phyloP scores from a whole-genome alignment of 768 basidiomycete genomes.

The Hygrocybe coccinea region DNA sequence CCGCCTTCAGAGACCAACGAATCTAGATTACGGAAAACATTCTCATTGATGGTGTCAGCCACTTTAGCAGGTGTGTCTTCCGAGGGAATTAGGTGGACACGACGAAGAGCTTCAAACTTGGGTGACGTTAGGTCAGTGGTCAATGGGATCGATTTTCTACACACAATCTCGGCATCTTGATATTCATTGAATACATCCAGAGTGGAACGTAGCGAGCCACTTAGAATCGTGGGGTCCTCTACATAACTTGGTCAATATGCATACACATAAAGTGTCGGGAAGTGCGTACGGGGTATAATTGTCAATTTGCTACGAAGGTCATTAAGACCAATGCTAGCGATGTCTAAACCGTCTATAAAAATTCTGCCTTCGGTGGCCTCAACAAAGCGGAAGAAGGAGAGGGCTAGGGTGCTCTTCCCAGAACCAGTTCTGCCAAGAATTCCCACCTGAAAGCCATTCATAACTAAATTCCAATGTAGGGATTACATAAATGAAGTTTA shows the following conservation, averaged over 20 bases:
- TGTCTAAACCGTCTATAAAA: slow-evolving; percentile 72
- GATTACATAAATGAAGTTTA: slow-evolving; percentile 21
- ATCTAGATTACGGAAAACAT: slow-evolving; percentile 74
- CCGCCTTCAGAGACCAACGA: slow-evolving; percentile 76
- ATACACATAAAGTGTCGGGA: not conserved
- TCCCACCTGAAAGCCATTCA: slow-evolving; percentile 44
- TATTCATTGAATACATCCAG: slow-evolving; percentile 87
- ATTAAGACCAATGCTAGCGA: slow-evolving; percentile 71
- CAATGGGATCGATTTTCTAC: slow-evolving; percentile 16
- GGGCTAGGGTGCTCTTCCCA: slow-evolving; percentile 76
- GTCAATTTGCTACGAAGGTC: slow-evolving; percentile 76
- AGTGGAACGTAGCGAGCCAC: slow-evolving; percentile 74
- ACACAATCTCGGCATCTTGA: slow-evolving; percentile 73
- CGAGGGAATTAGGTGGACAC: slow-evolving; percentile 72
- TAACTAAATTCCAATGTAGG: not conserved
- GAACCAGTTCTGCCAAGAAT: slow-evolving; percentile 69
- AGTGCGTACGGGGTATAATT: slow-evolving; percentile 61
- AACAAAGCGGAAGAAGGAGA: slow-evolving; percentile 86
- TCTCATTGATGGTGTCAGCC: slow-evolving; percentile 53
- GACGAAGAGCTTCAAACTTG: slow-evolving; percentile 78
- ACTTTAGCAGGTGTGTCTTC: slow-evolving; percentile 46
- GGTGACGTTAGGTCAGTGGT: not conserved
- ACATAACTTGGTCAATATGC: slow-evolving; percentile 10
- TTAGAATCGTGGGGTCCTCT: slow-evolving; percentile 89
- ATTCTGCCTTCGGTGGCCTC: slow-evolving; percentile 77